Percentiles rank a stretch among this genome's conserved stretches.
These are phyloP conservation scores for Scheffersomyces illinoinensis DNA, from an alignment of 1,139 yeast species.

Conservation along the genomic window DNA sequence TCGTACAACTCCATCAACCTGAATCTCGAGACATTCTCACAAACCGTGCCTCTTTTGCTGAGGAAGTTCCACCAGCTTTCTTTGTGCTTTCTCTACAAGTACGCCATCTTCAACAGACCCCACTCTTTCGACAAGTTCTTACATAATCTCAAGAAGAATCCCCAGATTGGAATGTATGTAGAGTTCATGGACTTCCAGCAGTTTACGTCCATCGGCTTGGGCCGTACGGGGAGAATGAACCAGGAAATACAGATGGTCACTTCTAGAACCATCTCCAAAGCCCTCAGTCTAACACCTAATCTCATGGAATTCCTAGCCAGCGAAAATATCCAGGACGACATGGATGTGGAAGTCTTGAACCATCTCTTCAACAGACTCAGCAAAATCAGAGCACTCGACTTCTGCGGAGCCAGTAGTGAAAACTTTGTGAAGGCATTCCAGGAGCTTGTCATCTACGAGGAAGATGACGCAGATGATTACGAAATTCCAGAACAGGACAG, in stretches of 20 bases:
- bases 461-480: conserved; percentile 11
- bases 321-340: conserved; percentile 84
- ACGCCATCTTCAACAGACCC: conserved; percentile 77
- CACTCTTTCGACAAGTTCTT: conserved; percentile 76
- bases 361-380: conserved; percentile 61
- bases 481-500: conserved; percentile 10
- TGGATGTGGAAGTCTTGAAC: conserved; percentile 62
- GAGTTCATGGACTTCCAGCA: conserved; percentile 84
- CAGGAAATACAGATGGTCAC: conserved; percentile 92
- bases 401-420: conserved; percentile 82
- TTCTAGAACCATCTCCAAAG: conserved; percentile 62
- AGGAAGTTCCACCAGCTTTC: conserved; percentile 33
- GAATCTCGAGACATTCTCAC: conserved; percentile 43
- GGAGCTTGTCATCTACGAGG: conserved; percentile 25
- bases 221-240: conserved; percentile 87
- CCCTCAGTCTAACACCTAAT: conserved; percentile 64
- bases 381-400: conserved; percentile 70
- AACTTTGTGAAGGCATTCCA: conserved; percentile 66
- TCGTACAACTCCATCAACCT: conserved; percentile 39
- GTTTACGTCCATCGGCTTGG: conserved; percentile 86
- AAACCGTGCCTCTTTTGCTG: conserved; percentile 39
- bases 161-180: conserved; percentile 63
- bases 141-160: conserved; percentile 51
- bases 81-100: conserved; percentile 54
- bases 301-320: conserved; percentile 77